Percentiles rank a stretch among this genome's conserved stretches.
These are phyloP conservation scores for Entomortierella lignicola DNA, from an alignment of 192 early-diverging fungal genomes.

Conservation along the genomic window DNA sequence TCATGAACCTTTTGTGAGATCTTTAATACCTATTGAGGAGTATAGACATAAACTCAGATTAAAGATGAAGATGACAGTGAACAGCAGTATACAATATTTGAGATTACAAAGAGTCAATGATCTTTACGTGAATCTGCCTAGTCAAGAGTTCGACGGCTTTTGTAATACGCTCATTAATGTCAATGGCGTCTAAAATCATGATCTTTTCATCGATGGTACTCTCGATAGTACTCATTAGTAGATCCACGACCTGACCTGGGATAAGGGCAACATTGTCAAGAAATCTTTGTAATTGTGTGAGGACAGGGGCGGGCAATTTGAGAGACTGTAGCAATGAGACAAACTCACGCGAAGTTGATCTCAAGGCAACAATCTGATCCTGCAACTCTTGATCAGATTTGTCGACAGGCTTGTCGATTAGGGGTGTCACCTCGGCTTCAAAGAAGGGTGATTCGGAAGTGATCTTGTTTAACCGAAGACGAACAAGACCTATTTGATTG, in stretches of 20 bases:
- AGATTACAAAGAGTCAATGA: too few species aligned
- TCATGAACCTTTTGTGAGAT: constrained; percentile 81
- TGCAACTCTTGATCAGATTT: constrained; percentile 67
- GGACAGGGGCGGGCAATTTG: constrained; percentile 71
- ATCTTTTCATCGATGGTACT: constrained; percentile 77
- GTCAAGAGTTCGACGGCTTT: constrained; percentile 69
- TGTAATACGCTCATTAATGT: constrained; percentile 68
- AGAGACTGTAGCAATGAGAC: constrained; percentile 67
- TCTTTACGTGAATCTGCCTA: constrained; percentile 78
- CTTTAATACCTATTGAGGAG: constrained; percentile 69
- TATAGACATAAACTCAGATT: background rate
- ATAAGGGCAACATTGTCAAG: constrained; percentile 63
- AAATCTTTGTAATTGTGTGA: constrained; percentile 73
- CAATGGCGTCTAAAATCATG: constrained; percentile 65
- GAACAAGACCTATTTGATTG: constrained; percentile 60
- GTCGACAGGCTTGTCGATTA: constrained; percentile 57
- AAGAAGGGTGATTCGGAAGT: constrained; percentile 60
- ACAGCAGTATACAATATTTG: background rate
- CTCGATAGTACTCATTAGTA: constrained; percentile 80
- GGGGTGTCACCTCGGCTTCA: constrained; percentile 63
- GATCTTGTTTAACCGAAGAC: constrained; percentile 66
- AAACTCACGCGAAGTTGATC: constrained; percentile 62
- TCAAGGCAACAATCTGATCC: constrained; percentile 62
- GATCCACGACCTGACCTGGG: constrained; percentile 71
- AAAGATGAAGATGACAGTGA: background rate